Conservation (phyloP, 345 rosid genomes). For the Microthlaspi erraticum region DNA sequence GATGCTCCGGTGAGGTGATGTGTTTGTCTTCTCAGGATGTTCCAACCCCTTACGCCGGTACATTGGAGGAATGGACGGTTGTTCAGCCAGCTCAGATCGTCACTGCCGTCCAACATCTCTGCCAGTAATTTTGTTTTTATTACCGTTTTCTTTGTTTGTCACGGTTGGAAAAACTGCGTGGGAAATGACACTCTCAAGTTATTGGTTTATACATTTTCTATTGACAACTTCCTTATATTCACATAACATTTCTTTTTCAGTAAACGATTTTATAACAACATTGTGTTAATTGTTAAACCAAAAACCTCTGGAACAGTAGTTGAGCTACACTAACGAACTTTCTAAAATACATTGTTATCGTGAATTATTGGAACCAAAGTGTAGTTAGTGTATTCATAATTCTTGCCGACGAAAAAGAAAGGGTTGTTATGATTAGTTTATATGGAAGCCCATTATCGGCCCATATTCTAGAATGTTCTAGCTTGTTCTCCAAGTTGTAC, state of each 20-base stretch:
- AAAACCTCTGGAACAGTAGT: background rate
- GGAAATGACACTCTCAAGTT: background rate
- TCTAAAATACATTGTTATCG: too few species aligned
- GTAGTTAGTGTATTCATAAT: background rate
- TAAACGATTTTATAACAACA: background rate
- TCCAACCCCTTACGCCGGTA: constrained; percentile 89
- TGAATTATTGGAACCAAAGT: too few species aligned
- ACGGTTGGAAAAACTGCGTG: background rate
- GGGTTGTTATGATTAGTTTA: too few species aligned
- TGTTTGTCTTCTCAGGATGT: constrained; percentile 96
- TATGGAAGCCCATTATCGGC: too few species aligned
- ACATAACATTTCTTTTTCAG: background rate
- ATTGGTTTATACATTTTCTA: background rate
- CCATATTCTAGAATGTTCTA: too few species aligned
- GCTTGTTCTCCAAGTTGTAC: too few species aligned
- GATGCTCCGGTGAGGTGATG: constrained; percentile 77
- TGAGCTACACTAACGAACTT: too few species aligned
- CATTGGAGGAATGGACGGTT: constrained; percentile 90
- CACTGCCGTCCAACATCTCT: constrained; percentile 85
- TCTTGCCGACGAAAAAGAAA: constrained; percentile 35
- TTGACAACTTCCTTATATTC: background rate
- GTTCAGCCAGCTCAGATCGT: constrained; percentile 94
- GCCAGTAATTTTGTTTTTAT: constrained; percentile 53
- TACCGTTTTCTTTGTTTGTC: background rate
- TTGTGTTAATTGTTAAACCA: background rate